Evolutionary conservation across 257 asterid genomes (phyloP).

Genomic region (Rehmannia glutinosa): DNA sequence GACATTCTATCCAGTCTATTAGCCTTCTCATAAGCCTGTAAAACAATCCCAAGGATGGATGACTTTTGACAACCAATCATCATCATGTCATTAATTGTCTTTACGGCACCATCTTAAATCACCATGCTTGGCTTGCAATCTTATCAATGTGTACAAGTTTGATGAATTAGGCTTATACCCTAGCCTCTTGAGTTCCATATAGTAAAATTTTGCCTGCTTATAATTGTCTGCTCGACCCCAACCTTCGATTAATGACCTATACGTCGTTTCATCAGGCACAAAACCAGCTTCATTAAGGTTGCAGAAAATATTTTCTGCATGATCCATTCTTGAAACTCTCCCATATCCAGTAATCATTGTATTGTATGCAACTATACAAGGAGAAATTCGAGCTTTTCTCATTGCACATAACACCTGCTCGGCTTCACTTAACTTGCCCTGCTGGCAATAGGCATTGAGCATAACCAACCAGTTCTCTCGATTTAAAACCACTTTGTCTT

Average conservation of each 20-base stretch:
- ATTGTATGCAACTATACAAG: slow-evolving; percentile 72
- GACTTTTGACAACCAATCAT: slow-evolving; percentile 61
- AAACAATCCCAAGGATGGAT: slow-evolving; percentile 65
- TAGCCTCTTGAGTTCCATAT: slow-evolving; percentile 49
- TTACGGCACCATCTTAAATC: slow-evolving; percentile 54
- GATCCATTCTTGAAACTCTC: slow-evolving; percentile 53
- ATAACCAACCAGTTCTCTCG: slow-evolving; percentile 81
- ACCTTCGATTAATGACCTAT: slow-evolving; percentile 87
- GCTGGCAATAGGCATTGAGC: slow-evolving; percentile 87
- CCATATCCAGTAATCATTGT: slow-evolving; percentile 92
- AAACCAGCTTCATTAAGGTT: slow-evolving; percentile 47
- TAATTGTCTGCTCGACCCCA: slow-evolving; percentile 79
- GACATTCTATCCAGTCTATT: slow-evolving; percentile 48
- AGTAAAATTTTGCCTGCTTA: slow-evolving; percentile 40
- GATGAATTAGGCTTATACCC: slow-evolving; percentile 71
- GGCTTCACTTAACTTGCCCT: slow-evolving; percentile 69
- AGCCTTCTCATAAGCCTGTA: slow-evolving; percentile 75
- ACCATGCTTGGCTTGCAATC: slow-evolving; percentile 66
- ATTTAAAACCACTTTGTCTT: slow-evolving; percentile 60
- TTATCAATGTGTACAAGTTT: slow-evolving; percentile 73
- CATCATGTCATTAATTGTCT: slow-evolving; percentile 65
- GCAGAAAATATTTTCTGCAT: slow-evolving; percentile 48
- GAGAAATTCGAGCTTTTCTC: slow-evolving; percentile 61
- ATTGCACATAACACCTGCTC: slow-evolving; percentile 49
- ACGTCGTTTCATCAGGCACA: slow-evolving; percentile 82